Evolutionary conservation across 2,329 filamentous ascomycete species (phyloP).

Genomic region (Hortaea sp.): DNA sequence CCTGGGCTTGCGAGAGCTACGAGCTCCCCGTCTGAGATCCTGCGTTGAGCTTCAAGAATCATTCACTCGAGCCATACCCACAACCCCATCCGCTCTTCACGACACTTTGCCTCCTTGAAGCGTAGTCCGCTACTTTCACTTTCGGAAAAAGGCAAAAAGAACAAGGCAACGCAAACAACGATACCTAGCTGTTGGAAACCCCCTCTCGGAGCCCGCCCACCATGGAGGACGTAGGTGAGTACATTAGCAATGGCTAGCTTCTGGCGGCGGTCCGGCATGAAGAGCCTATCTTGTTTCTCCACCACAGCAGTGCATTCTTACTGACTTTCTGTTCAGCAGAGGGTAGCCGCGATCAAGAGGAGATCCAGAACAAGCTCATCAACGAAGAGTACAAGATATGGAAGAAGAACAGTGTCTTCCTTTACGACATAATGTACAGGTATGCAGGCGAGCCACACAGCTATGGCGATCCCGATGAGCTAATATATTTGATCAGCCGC

Average conservation of each 20-base stretch:
- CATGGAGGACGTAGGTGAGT: conserved; percentile 15
- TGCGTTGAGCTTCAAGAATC: too few relatives aligned
- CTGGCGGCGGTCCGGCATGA: too few relatives aligned
- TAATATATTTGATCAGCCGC: conserved; percentile 44
- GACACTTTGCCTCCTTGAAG: too few relatives aligned
- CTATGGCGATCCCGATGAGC: neutral
- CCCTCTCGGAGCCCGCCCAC: neutral
- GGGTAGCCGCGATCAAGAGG: conserved; percentile 15
- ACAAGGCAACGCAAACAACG: too few relatives aligned
- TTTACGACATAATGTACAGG: conserved; percentile 96
- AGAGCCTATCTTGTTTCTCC: neutral
- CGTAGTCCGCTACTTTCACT: too few relatives aligned
- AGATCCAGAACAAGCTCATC: conserved; percentile 71
- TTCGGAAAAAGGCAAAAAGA: too few relatives aligned
- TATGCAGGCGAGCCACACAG: conserved; percentile 21
- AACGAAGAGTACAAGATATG: conserved; percentile 99
- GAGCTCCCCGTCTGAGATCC: too few relatives aligned
- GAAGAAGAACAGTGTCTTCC: conserved; percentile 98
- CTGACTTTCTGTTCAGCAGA: neutral
- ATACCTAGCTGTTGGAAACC: too few relatives aligned
- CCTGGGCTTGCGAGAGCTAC: too few relatives aligned
- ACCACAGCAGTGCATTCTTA: neutral
- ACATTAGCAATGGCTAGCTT: neutral
- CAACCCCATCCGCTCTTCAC: too few relatives aligned
- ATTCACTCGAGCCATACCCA: too few relatives aligned